Evolutionary conservation across 2,329 filamentous ascomycete species (phyloP).

Genomic region (Fusarium tuaranense): DNA sequence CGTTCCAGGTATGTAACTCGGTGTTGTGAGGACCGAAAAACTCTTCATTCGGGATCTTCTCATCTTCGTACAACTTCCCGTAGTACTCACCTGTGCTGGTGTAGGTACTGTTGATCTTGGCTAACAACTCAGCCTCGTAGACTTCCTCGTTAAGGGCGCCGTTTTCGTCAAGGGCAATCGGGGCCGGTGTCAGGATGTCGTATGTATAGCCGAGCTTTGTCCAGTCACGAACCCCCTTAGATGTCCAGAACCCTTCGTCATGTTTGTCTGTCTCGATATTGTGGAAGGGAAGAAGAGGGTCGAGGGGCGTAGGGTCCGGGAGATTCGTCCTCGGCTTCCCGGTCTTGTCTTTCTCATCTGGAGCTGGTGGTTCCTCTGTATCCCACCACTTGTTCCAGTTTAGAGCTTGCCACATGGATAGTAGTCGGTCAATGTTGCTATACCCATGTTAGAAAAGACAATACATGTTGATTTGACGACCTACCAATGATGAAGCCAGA

Average conservation of each 20-base stretch:
- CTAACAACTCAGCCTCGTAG: background rate
- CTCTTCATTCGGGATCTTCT: background rate
- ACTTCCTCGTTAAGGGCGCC: background rate
- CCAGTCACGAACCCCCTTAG: slow-evolving; percentile 12
- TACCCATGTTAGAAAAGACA: background rate
- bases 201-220: slow-evolving; percentile 14
- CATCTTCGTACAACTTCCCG: background rate
- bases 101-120: background rate
- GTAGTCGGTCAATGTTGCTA: slow-evolving; percentile 22
- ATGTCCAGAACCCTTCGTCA: slow-evolving; percentile 1
- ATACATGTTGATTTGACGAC: background rate
- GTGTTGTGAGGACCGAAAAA: slow-evolving; percentile 7
- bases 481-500: slow-evolving; percentile 69
- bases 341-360: background rate
- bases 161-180: background rate
- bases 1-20: slow-evolving; percentile 10
- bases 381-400: slow-evolving; percentile 27
- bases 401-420: slow-evolving; percentile 26
- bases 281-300: slow-evolving; percentile 20
- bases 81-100: background rate
- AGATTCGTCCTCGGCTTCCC: background rate
- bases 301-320: background rate
- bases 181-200: background rate
- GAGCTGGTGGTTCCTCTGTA: background rate
- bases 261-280: background rate